These are phyloP conservation scores for Tylopilus vinaceipallidus DNA, from an alignment of 768 basidiomycete genomes.

Conservation along the genomic window DNA sequence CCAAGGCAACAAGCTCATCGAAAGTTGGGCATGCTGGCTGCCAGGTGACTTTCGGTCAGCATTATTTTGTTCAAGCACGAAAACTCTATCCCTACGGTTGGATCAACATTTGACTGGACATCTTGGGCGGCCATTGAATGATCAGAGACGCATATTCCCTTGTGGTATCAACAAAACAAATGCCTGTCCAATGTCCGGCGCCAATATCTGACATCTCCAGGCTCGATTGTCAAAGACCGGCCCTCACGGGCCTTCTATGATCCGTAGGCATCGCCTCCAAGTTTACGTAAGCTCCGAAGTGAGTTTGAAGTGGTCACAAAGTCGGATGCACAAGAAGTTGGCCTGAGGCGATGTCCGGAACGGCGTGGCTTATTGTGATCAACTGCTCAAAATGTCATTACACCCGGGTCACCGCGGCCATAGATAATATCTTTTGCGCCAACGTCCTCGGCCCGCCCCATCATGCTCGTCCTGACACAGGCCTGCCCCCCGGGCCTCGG, in stretches of 20 bases:
- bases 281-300: no score
- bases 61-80: not conserved
- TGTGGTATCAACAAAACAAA: not conserved
- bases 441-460: no score
- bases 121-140: conserved; percentile 1
- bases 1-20: conserved; percentile 9
- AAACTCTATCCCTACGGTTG: not conserved
- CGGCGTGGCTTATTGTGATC: no score
- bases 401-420: no score
- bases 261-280: not conserved
- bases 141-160: not conserved
- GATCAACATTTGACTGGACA: not conserved
- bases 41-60: not conserved
- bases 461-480: no score
- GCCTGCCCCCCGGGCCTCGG: no score
- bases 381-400: no score
- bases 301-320: not conserved
- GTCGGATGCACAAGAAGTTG: not conserved
- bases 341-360: no score
- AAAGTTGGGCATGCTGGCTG: conserved; percentile 27
- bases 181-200: not conserved
- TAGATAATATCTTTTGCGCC: no score
- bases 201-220: not conserved
- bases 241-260: not conserved
- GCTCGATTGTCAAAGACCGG: no score